Evolutionary conservation across 2,329 filamentous ascomycete genomes (phyloP), one percentile per base, ranked within the genome.

Genomic region (Pseudogymnoascus sp.): DNA sequence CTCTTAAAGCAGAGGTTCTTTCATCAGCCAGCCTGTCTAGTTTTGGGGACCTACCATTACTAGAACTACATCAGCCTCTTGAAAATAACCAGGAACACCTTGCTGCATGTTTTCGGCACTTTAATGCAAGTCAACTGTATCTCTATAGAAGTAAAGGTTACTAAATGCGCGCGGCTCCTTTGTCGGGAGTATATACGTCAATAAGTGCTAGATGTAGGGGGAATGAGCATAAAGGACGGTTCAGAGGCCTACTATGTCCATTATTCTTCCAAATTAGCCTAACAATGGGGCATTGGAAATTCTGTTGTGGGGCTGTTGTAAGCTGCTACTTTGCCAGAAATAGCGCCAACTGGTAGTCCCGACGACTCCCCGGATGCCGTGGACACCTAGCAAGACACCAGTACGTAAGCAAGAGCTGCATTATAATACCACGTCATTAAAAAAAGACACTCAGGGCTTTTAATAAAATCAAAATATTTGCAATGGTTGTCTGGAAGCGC

Each of bases 401-500:
- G 7, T 40, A 40, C 37, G 37, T 40, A 40, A 40, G 37, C 37
- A n/a, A n/a, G 35, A 14, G 12, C 35, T 40, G n/a, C 37, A 40
- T 40, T 8, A 18, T 40, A 40, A 40, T 18, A 40, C 37, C 37
- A 40, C n/a, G 18, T 40, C 37, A 18, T 40, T 40, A 5, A 40
- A 40, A 38, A 40, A 40, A 8, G 37, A 18, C 37, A n/a, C n/a
- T 12, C 23, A 43, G 18, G 37, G 12, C 5, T 61, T 18, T 35
- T 25, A 28, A 14, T 23, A 9, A 12, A 40, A 40, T 40, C n/a
- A 40, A 40, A 40, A 18, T n/a, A 18, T 40, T 40, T n/a, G 37
- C 37, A 40, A 63, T 65, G 63, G 60, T 58, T 18, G 64, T 63
- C 18, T 85, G 83, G 82, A 73, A 79, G 62, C 75, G 81, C 60